Base-by-base conservation (phyloP, 202 grass and related monocot genomes). In the Tripidium arundinaceum region DNA sequence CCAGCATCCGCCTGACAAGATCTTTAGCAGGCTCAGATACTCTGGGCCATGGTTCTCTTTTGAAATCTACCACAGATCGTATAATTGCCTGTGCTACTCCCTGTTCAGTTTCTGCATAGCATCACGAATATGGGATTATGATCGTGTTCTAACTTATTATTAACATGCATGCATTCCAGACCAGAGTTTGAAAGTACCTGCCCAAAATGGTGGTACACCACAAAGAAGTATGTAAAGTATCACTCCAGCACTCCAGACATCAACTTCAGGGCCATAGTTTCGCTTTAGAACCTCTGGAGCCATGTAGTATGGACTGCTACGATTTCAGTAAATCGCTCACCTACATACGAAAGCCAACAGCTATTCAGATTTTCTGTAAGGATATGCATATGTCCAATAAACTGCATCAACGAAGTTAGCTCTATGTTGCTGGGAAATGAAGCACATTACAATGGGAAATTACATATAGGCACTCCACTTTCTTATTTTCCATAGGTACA, bases 81-180 rank as follows among this genome's bases (percentile, higher is more conserved):
- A 97, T 93, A 81, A 97, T 97, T 39, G 93, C 93, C 63, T 91
- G 90, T 38, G 93, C 93, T 37, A 97, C 93, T 75, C 91, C 93
- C 67, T 93, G 91, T 76, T 97, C 93, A 55, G 79, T 97, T 81
- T 97, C 93, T 97, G 91, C 83, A 82, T 47, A 62, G 26, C 40
- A 84, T 82, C 24, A 76, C 3, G 75, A 45, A 49, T 79, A 85
- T 65, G 59, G 43, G 27, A 79, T 89, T 9, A 72, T 0, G 13
- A 77, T 69, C 5, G 64, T 77, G 49, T 7, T 73, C 50, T 64
- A 90, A 83, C 22, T 68, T 62, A 8, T 54, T 6, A 4, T 0
- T 7, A 68, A 31, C 75, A 83, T 75, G 50, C 50, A 33, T 34
- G 19, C 68, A 9, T 41, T 63, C 52, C 55, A 86, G 28, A 76